These are phyloP conservation scores for Solanum lignicaule DNA, from an alignment of 257 asterid species.

Conservation along the genomic window DNA sequence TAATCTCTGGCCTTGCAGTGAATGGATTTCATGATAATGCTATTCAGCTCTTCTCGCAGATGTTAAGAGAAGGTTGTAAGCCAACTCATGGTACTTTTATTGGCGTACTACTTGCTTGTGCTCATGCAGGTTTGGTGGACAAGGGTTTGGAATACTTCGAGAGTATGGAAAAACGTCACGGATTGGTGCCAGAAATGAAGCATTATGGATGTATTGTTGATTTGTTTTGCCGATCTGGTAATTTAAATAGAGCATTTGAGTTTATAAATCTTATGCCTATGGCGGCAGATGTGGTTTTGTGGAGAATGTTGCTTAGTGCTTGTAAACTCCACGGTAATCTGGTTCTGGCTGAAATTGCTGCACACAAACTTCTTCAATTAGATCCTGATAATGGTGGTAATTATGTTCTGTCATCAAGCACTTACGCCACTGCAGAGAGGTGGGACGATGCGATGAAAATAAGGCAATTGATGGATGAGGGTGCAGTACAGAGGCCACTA, in stretches of 20 bases:
- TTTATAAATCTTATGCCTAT: slow-evolving; percentile 17
- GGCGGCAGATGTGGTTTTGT: slow-evolving; percentile 18
- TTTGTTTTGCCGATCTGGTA: slow-evolving; percentile 27
- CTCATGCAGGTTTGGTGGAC: slow-evolving; percentile 23
- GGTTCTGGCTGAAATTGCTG: slow-evolving; percentile 22
- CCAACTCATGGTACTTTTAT: slow-evolving; percentile 28
- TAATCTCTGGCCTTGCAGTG: slow-evolving; percentile 29
- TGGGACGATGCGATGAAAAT: slow-evolving; percentile 23
- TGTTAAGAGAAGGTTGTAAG: slow-evolving; percentile 19
- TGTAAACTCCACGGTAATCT: slow-evolving; percentile 20
- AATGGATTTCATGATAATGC: slow-evolving; percentile 14
- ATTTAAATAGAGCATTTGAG: slow-evolving; percentile 20
- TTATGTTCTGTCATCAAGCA: slow-evolving; percentile 17
- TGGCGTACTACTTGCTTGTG: slow-evolving; percentile 24
- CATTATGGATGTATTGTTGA: slow-evolving; percentile 34
- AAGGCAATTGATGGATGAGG: slow-evolving; percentile 16
- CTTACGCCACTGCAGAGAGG: slow-evolving; percentile 23
- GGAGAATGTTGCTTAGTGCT: slow-evolving; percentile 30
- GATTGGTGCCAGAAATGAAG: slow-evolving; percentile 25
- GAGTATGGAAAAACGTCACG: slow-evolving; percentile 14
- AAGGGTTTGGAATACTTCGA: slow-evolving; percentile 22
- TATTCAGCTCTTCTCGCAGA: slow-evolving; percentile 17
- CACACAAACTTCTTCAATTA: slow-evolving; percentile 16
- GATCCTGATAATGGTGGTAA: slow-evolving; percentile 25
- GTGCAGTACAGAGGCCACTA: slow-evolving; percentile 17